phyloP scores from a whole-genome alignment of 2,329 filamentous ascomycete species.

The Penicillium digitatum region DNA sequence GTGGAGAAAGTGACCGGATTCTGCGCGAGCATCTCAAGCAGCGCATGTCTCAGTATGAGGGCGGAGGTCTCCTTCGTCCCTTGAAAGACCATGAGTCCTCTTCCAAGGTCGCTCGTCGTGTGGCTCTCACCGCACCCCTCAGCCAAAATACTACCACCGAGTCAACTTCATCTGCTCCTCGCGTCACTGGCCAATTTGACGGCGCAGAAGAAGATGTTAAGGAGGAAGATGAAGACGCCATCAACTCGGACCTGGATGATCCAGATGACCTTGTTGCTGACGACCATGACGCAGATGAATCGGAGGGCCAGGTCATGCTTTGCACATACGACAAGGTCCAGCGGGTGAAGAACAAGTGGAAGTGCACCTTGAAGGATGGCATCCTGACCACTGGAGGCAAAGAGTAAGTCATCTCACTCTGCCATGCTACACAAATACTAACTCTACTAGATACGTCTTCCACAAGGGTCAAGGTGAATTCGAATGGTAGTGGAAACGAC shows the following conservation, averaged over 20 bases:
- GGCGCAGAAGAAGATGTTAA: conserved; percentile 52
- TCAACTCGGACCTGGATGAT: conserved; percentile 97
- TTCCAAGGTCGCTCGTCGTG: conserved; percentile 40
- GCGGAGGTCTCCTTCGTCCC: conserved; percentile 45
- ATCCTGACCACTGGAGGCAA: conserved; percentile 89
- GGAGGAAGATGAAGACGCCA: conserved; percentile 81
- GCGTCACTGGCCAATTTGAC: conserved; percentile 52
- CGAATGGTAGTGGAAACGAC: conserved; percentile 69
- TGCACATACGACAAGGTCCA: conserved; percentile 99
- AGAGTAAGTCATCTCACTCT: conserved; percentile 55
- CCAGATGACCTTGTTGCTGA: conserved; percentile 80
- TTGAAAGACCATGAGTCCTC: conserved; percentile 37
- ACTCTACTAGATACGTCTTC: conserved; percentile 70
- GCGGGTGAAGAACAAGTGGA: conserved; percentile 99
- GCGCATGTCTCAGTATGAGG: conserved; percentile 43
- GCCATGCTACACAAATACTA: conserved; percentile 18
- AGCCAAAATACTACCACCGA: conserved; percentile 2
- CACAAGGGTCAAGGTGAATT: conserved; percentile 97
- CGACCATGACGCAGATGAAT: conserved; percentile 82
- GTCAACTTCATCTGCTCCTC: conserved; percentile 12
- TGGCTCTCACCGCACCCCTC: conserved; percentile 19
- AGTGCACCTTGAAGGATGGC: conserved; percentile 96
- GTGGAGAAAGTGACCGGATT: conserved; percentile 36
- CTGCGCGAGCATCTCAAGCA: conserved; percentile 43
- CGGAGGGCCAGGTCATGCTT: conserved; percentile 85